phyloP scores from a whole-genome alignment of 1,139 yeast genomes.

The Scheffersomyces insectosa region DNA sequence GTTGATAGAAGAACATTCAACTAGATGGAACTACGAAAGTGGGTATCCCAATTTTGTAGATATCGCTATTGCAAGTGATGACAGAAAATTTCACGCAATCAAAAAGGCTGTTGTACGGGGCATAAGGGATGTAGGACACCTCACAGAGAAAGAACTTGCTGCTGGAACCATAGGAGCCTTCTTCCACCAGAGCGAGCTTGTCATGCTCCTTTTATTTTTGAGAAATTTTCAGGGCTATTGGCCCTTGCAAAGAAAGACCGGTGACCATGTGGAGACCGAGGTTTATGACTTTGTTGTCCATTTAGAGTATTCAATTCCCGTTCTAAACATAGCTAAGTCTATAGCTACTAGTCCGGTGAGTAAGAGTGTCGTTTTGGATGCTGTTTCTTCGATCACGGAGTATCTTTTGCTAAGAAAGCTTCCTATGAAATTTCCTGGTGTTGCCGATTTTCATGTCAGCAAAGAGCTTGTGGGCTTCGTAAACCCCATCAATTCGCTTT shows the following conservation, averaged over 20 bases:
- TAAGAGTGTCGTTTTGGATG: slow-evolving; percentile 19
- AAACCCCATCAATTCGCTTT: slow-evolving; percentile 59
- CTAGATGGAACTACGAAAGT: slow-evolving; percentile 24
- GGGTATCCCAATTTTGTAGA: slow-evolving; percentile 34
- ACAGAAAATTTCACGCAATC: slow-evolving; percentile 20
- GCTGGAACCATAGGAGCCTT: slow-evolving; percentile 22
- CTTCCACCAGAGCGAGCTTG: slow-evolving; percentile 32
- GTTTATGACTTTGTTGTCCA: slow-evolving; percentile 50
- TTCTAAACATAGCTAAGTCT: slow-evolving; percentile 46
- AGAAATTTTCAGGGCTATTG: slow-evolving; percentile 59
- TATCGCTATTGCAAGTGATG: slow-evolving; percentile 18
- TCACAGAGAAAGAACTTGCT: slow-evolving; percentile 37
- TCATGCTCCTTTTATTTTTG: slow-evolving; percentile 40
- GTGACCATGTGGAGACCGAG: slow-evolving; percentile 69
- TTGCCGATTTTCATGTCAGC: slow-evolving; percentile 47
- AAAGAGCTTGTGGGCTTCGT: slow-evolving; percentile 53
- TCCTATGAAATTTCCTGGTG: slow-evolving; percentile 33
- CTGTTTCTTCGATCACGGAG: slow-evolving; percentile 21
- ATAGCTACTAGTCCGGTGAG: slow-evolving; percentile 36
- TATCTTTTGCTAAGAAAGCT: slow-evolving; percentile 25
- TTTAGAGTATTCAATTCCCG: slow-evolving; percentile 46
- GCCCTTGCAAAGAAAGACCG: slow-evolving; percentile 57
- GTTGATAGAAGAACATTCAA: slow-evolving; percentile 43
- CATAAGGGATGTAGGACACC: slow-evolving; percentile 42
- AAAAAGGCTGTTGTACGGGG: slow-evolving; percentile 35